phyloP scores from a whole-genome alignment of 768 basidiomycete genomes.

The Rhodotorula babjevae region DNA sequence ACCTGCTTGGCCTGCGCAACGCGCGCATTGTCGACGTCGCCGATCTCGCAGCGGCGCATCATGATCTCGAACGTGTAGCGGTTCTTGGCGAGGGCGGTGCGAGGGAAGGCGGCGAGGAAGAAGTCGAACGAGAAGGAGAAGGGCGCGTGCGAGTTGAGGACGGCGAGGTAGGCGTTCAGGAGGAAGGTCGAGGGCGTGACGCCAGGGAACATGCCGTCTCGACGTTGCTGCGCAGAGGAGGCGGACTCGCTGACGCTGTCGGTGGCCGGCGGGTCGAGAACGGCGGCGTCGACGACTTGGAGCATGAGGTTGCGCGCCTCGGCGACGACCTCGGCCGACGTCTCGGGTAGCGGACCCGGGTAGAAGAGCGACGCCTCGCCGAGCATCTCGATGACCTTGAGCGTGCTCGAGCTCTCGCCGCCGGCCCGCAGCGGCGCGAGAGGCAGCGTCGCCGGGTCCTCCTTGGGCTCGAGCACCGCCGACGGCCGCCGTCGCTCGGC shows the following conservation, averaged over 20 bases:
- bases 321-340: slow-evolving; percentile 17
- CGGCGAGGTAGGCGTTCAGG: slow-evolving; percentile 73
- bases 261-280: neutral
- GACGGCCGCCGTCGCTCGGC: slow-evolving; percentile 1
- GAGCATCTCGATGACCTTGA: slow-evolving; percentile 19
- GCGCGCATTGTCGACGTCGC: slow-evolving; percentile 53
- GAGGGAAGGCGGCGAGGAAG: slow-evolving; percentile 56
- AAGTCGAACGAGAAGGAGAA: slow-evolving; percentile 54
- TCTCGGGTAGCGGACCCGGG: slow-evolving; percentile 35
- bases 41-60: slow-evolving; percentile 60
- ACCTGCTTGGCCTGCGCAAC: slow-evolving; percentile 57
- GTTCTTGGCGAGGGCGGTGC: slow-evolving; percentile 52
- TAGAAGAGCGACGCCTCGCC: slow-evolving; percentile 33
- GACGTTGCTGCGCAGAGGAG: no score
- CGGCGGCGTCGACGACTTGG: slow-evolving; percentile 10
- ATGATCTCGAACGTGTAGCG: slow-evolving; percentile 61
- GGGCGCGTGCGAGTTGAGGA: slow-evolving; percentile 60
- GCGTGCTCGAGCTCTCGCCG: neutral
- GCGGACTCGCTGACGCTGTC: neutral
- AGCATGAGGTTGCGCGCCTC: slow-evolving; percentile 34
- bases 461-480: neutral
- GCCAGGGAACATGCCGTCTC: slow-evolving; percentile 37
- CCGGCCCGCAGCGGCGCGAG: neutral
- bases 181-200: slow-evolving; percentile 62
- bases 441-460: slow-evolving; percentile 15